Evolutionary conservation across 192 early-diverging fungal species (phyloP).

Genomic region (Backusella parvicylindrica): DNA sequence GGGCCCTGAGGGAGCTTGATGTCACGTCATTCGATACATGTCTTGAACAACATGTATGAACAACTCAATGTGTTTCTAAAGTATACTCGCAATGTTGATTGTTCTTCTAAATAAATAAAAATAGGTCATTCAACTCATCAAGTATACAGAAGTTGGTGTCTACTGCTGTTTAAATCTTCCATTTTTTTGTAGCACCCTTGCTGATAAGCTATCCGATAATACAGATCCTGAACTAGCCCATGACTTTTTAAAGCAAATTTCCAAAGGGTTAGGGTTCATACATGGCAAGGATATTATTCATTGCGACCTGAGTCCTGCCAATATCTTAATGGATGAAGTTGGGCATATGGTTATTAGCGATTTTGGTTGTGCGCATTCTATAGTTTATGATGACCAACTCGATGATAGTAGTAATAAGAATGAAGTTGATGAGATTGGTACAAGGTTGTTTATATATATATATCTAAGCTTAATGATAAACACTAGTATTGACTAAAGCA

Average conservation of each 20-base stretch:
- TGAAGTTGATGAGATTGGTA: conserved; percentile 9
- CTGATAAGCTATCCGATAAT: neutral
- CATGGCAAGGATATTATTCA: conserved; percentile 11
- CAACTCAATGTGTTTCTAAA: neutral
- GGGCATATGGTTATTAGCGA: conserved; percentile 4
- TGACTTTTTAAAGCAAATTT: neutral
- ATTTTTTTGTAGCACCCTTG: neutral
- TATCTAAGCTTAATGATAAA: neutral
- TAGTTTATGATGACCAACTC: neutral
- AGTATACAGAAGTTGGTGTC: neutral
- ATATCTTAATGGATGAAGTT: conserved; percentile 2
- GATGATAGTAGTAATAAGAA: neutral
- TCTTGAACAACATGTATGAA: conserved; percentile 4
- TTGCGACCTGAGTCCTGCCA: conserved; percentile 13
- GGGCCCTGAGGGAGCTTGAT: neutral
- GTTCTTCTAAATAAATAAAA: neutral
- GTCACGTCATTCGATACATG: neutral
- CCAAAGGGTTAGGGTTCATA: neutral
- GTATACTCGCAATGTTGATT: neutral
- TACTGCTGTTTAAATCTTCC: neutral
- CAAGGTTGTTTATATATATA: conserved; percentile 7
- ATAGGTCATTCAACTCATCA: conserved; percentile 7
- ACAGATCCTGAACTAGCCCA: neutral
- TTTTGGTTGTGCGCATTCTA: conserved; percentile 15
- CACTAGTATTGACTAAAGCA: neutral